phyloP scores from a whole-genome alignment of 2,329 filamentous ascomycete species.

The Cladosporium sp. region DNA sequence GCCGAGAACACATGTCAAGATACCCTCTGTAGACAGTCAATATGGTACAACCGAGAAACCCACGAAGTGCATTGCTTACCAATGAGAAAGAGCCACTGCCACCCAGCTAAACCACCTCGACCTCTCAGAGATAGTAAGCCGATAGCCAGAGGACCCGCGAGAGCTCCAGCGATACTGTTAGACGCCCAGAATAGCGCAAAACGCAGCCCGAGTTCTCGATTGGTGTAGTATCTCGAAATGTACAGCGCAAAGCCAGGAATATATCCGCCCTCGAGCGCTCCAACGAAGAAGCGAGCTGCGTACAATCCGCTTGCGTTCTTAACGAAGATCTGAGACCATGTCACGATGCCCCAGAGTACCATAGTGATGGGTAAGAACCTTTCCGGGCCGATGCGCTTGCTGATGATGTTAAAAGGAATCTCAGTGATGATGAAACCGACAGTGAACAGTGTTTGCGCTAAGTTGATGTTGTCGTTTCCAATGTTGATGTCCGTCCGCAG shows the following conservation, averaged over 20 bases:
- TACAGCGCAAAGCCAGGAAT: conserved; percentile 13
- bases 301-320: background rate
- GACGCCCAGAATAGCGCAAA: conserved; percentile 26
- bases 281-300: conserved; percentile 11
- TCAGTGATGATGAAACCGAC: conserved; percentile 1
- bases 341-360: conserved; percentile 6
- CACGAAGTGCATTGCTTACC: background rate
- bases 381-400: conserved; percentile 9
- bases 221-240: conserved; percentile 10
- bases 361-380: conserved; percentile 7
- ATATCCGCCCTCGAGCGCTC: conserved; percentile 11
- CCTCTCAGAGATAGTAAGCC: background rate
- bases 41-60: too few relatives aligned
- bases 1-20: background rate
- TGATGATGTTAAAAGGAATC: conserved; percentile 4
- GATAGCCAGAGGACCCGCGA: background rate
- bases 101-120: background rate
- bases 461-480: background rate
- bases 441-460: background rate
- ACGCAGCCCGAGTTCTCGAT: conserved; percentile 3
- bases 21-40: background rate
- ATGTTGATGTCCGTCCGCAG: background rate
- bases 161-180: conserved; percentile 9
- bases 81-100: conserved; percentile 3
- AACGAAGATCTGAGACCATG: conserved; percentile 15